phyloP scores from a whole-genome alignment of 2,329 filamentous ascomycete genomes.

The Ilyonectria robusta region DNA sequence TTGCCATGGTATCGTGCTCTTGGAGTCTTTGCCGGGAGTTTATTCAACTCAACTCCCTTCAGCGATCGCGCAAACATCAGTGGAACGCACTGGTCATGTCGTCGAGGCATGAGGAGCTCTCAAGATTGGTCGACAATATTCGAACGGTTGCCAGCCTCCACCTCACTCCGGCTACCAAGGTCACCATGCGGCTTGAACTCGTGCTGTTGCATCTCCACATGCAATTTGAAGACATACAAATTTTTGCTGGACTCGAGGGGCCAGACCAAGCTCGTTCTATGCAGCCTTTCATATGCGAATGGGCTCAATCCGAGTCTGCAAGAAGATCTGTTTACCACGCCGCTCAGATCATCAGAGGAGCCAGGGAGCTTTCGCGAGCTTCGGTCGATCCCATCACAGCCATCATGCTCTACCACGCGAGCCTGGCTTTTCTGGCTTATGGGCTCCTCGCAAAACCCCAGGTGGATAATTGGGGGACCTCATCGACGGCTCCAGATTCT shows the following conservation, averaged over 20 bases:
- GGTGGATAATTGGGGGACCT: background rate
- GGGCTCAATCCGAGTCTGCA: constrained; percentile 53
- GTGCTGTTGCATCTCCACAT: constrained; percentile 55
- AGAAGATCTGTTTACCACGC: constrained; percentile 51
- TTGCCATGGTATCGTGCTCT: constrained; percentile 39
- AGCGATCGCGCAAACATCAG: constrained; percentile 39
- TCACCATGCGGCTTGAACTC: constrained; percentile 52
- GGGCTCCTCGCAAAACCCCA: constrained; percentile 23
- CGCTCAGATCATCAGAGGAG: constrained; percentile 45
- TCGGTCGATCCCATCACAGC: constrained; percentile 43
- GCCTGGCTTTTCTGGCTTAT: constrained; percentile 48
- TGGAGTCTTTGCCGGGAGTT: constrained; percentile 51
- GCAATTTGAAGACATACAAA: constrained; percentile 59
- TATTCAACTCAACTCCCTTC: constrained; percentile 47
- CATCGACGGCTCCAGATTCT: background rate
- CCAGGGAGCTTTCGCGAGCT: constrained; percentile 32
- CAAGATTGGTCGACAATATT: constrained; percentile 43
- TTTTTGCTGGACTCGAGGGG: constrained; percentile 59
- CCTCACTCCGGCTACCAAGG: constrained; percentile 23
- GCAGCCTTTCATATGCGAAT: constrained; percentile 52
- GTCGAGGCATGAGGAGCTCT: constrained; percentile 49
- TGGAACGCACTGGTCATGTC: constrained; percentile 49
- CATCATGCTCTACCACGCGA: constrained; percentile 48
- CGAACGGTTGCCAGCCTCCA: constrained; percentile 20
- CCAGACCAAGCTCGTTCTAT: constrained; percentile 54